These are phyloP conservation scores for Perkinsus olseni DNA, from an alignment of 169 alveolate genomes.

Conservation along the genomic window DNA sequence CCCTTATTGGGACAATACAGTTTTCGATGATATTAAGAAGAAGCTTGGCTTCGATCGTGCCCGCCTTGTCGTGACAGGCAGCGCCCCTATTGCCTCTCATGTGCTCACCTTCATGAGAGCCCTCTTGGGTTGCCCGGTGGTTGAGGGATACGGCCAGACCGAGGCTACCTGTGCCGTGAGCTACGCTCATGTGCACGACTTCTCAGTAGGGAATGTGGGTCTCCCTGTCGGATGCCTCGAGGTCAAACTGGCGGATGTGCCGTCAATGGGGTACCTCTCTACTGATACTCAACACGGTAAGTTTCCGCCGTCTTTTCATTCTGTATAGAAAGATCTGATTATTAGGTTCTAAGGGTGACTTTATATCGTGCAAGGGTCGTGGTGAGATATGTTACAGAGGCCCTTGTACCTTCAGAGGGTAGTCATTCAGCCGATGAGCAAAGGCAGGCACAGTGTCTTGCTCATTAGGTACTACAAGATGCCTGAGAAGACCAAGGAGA, in stretches of 20 bases:
- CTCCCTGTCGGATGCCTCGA: constrained; percentile 2
- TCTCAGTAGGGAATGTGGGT: background rate
- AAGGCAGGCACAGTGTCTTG: too few species aligned
- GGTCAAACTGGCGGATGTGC: constrained; percentile 45
- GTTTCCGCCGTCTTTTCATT: background rate
- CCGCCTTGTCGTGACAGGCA: constrained; percentile 61
- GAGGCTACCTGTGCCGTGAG: background rate
- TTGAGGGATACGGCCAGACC: constrained; percentile 39
- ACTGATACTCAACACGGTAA: constrained; percentile 38
- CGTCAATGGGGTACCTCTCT: constrained; percentile 52
- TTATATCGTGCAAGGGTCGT: constrained; percentile 1
- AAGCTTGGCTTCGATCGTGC: constrained; percentile 61
- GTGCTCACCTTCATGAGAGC: constrained; percentile 50
- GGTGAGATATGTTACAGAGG: constrained; percentile 72
- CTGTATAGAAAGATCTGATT: too few species aligned
- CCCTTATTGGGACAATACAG: constrained; percentile 50
- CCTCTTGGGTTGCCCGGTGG: constrained; percentile 49
- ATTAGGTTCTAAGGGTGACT: background rate
- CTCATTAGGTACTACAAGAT: constrained; percentile 32
- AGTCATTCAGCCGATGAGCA: too few species aligned
- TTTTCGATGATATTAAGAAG: constrained; percentile 51
- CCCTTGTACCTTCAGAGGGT: constrained; percentile 47
- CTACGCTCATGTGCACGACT: background rate
- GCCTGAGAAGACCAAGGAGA: constrained; percentile 52
- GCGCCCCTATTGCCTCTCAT: constrained; percentile 71